phyloP scores from a whole-genome alignment of 2,329 filamentous ascomycete species.

The Clonostachys rhizophaga region DNA sequence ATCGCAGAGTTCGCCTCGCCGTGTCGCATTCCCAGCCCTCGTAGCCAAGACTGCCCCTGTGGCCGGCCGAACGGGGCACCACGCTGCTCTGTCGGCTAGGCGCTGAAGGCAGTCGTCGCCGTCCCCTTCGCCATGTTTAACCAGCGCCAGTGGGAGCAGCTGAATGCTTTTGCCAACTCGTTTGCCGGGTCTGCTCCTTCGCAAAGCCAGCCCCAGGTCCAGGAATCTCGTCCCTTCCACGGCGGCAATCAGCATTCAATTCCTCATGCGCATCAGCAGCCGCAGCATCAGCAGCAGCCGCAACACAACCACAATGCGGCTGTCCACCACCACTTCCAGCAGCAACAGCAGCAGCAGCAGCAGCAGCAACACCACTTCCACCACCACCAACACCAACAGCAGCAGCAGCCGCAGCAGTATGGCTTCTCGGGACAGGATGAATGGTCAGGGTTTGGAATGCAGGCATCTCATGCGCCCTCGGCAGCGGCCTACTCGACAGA shows the following conservation, averaged over 20 bases:
- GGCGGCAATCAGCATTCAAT: background rate
- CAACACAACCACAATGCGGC: background rate
- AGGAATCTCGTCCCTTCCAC: background rate
- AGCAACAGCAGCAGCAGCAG: background rate
- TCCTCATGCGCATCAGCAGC: slow-evolving; percentile 1
- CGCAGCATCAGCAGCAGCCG: background rate
- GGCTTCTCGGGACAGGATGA: slow-evolving; percentile 1
- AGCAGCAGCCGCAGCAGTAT: slow-evolving; percentile 1
- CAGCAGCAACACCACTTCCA: background rate
- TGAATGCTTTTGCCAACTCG: slow-evolving; percentile 4
- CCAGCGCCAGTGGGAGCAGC: slow-evolving; percentile 4
- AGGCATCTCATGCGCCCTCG: background rate
- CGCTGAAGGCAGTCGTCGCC: background rate
- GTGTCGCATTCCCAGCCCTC: background rate
- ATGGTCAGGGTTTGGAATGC: slow-evolving; percentile 2
- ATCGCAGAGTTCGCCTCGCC: background rate
- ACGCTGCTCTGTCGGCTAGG: slow-evolving; percentile 1
- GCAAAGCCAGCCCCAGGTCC: background rate
- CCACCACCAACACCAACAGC: background rate
- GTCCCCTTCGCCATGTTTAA: slow-evolving; percentile 2
- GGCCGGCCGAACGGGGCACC: background rate
- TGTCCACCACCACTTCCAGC: background rate
- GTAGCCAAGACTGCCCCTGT: background rate
- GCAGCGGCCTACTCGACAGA: background rate
- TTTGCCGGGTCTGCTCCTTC: background rate